Percentiles rank a stretch among this genome's conserved stretches.
Conservation (phyloP, 768 basidiomycete species). For the Tephrocybe sp. region DNA sequence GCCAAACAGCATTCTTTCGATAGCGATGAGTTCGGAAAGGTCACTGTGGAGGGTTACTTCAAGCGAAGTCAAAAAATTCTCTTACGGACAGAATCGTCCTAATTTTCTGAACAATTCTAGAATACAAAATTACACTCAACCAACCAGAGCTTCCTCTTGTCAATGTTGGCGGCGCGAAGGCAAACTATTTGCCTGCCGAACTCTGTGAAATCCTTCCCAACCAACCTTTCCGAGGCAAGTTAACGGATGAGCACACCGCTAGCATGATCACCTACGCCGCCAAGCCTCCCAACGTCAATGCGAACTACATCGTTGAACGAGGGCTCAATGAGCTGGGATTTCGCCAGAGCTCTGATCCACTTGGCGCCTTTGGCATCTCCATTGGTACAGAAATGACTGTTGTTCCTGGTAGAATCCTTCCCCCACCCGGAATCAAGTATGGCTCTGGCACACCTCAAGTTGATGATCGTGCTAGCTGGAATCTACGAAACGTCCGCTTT, state of each 20-base stretch:
- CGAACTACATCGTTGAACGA: slow-evolving; percentile 51
- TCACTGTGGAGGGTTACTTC: slow-evolving; percentile 71
- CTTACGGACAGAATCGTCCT: slow-evolving; percentile 29
- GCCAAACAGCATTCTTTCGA: slow-evolving; percentile 52
- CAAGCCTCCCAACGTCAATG: slow-evolving; percentile 69
- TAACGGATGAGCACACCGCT: slow-evolving; percentile 67
- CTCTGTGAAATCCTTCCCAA: slow-evolving; percentile 68
- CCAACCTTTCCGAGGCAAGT: slow-evolving; percentile 68
- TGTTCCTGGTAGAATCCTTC: slow-evolving; percentile 68
- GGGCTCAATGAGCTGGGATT: slow-evolving; percentile 67
- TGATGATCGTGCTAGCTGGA: slow-evolving; percentile 79
- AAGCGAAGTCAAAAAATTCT: slow-evolving; percentile 48
- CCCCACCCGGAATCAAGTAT: slow-evolving; percentile 61
- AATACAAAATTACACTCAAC: slow-evolving; percentile 54
- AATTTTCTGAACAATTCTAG: slow-evolving; percentile 32
- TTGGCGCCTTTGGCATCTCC: slow-evolving; percentile 59
- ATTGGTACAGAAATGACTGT: slow-evolving; percentile 64
- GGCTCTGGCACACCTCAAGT: slow-evolving; percentile 38
- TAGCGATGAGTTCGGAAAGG: slow-evolving; percentile 49
- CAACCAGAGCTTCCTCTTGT: slow-evolving; percentile 54
- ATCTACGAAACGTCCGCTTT: slow-evolving; percentile 66
- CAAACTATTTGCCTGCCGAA: slow-evolving; percentile 63
- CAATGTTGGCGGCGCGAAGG: slow-evolving; percentile 51
- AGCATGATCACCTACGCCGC: slow-evolving; percentile 73
- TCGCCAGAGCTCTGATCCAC: slow-evolving; percentile 32